A percentile compares a stretch with the other conserved stretches of the same genome.
phyloP scores from a whole-genome alignment of 441 rosid species.

The Euphorbia schlechtendalii region DNA sequence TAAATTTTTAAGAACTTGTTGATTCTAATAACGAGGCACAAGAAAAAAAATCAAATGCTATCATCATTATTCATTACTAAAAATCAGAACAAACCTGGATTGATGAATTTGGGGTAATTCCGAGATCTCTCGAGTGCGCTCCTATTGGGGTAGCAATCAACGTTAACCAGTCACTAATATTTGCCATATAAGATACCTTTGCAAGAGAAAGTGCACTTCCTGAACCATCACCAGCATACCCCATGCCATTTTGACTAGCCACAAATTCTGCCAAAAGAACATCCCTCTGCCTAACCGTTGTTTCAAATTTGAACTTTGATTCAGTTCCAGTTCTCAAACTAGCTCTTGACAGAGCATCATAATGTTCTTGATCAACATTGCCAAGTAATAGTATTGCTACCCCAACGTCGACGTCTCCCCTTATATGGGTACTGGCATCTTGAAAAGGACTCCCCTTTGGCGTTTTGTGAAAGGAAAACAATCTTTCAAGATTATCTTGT shows the following conservation, averaged over 20 bases:
- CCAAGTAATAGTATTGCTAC: constrained; percentile 57
- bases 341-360: constrained; percentile 40
- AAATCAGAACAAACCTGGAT: constrained; percentile 53
- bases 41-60: background rate
- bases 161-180: constrained; percentile 60
- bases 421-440: constrained; percentile 53
- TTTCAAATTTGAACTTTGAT: constrained; percentile 62
- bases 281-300: constrained; percentile 49
- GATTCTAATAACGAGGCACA: background rate
- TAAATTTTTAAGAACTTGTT: background rate
- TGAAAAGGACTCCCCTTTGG: constrained; percentile 52
- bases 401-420: constrained; percentile 62
- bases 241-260: constrained; percentile 36
- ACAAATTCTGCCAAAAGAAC: constrained; percentile 58
- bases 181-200: constrained; percentile 57
- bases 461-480: constrained; percentile 44
- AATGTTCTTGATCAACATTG: constrained; percentile 36
- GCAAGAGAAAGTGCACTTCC: constrained; percentile 53
- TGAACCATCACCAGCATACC: constrained; percentile 23
- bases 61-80: background rate
- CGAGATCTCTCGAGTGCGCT: constrained; percentile 68
- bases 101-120: constrained; percentile 28
- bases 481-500: constrained; percentile 70
- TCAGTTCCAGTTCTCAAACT: constrained; percentile 54
- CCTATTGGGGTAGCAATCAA: constrained; percentile 66